Evolutionary conservation across 371 early-diverging fungal genomes (phyloP).

Genomic region (Haplosporangium sp.): DNA sequence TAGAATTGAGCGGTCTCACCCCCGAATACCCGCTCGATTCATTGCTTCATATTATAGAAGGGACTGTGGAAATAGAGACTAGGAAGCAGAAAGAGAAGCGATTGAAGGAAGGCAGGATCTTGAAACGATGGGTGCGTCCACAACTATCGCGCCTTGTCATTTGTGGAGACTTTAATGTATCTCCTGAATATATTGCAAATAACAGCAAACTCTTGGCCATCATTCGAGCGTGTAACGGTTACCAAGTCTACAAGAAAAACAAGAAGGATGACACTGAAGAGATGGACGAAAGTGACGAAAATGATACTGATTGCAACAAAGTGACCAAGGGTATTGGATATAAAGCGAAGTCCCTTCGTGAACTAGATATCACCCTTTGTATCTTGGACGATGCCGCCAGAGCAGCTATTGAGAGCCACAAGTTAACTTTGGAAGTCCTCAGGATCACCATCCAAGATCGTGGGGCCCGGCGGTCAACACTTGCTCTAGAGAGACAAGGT

Average conservation of each 20-base stretch:
- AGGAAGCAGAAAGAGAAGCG: background rate
- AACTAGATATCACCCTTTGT: background rate
- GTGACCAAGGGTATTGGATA: background rate
- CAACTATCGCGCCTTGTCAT: background rate
- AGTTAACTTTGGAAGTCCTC: conserved; percentile 5
- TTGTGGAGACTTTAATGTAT: background rate
- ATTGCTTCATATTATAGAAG: background rate
- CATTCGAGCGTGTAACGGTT: conserved; percentile 10
- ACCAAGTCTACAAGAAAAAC: background rate
- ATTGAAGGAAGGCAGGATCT: conserved; percentile 4
- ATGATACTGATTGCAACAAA: background rate
- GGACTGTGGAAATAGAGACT: background rate
- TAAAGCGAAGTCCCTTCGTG: conserved; percentile 4
- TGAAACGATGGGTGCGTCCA: conserved; percentile 7
- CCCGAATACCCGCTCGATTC: background rate
- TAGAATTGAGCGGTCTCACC: background rate
- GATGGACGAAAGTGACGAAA: background rate
- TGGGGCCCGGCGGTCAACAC: background rate
- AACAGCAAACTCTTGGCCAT: background rate
- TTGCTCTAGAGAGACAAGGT: background rate
- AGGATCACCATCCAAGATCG: conserved; percentile 4
- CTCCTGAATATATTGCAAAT: background rate
- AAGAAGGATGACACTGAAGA: background rate
- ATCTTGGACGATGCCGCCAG: conserved; percentile 6
- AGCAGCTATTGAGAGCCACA: conserved; percentile 12